Base-by-base conservation (phyloP, 257 asterid genomes). In the Solanum paucissectum region DNA sequence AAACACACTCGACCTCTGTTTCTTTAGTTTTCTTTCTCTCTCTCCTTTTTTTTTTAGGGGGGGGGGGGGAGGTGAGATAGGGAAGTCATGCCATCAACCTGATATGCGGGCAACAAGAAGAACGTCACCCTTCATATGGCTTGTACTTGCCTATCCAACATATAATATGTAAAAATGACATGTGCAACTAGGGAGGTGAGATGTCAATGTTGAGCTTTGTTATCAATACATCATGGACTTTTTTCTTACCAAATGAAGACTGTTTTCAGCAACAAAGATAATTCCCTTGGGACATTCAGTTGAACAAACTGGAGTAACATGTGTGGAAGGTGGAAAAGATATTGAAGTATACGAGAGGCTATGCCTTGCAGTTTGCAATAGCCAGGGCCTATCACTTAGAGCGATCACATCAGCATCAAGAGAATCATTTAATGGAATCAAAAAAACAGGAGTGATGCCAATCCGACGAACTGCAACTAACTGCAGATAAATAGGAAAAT, bases 341-440 rank as follows among this genome's bases (percentile, higher is more conserved):
- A 97, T 92, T 73, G 99, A 97, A 77, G 97, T 94, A 90, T 94
- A 97, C 40, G 98, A 96, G 84, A 97, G 94, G 94, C 99, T 96
- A 88, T 94, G 99, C 83, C 99, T 93, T 89, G 99, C 99, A 87
- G 96, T 94, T 91, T 96, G 98, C 92, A 97, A 90, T 88, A 97
- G 92, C 99, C 99, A 97, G 88, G 99, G 99, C 94, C 98, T 94
- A 89, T 97, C 99, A 90, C 99, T 95, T 91, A 97, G 96, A 89
- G 97, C 95, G 88, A 97, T 96, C 85, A 97, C 89, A 90, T 96
- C 99, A 77, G 99, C 94, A 91, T 93, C 95, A 74, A 94, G 94
- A 88, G 95, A 91, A 88, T 97, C 99, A 84, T 92, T 92, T 91
- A 96, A 86, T 46, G 99, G 93, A 92, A 96, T 94, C 93, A 97